Conservation (phyloP, 306 rosid species). For the Corylus heterophylla region DNA sequence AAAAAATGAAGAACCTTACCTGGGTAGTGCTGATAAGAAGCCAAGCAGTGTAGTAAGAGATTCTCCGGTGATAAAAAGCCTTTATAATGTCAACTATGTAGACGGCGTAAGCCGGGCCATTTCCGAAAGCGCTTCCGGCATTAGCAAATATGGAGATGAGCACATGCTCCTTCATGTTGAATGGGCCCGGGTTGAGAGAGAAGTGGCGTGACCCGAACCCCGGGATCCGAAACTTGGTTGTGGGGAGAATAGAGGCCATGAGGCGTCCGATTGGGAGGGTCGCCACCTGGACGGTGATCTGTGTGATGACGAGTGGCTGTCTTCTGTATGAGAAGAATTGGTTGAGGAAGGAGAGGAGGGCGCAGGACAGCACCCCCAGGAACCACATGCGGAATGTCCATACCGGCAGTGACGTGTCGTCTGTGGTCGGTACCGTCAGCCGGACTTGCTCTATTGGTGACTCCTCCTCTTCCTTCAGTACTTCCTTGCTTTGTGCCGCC, state of each 20-base stretch:
- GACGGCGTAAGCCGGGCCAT: conserved; percentile 64
- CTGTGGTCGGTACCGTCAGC: conserved; percentile 61
- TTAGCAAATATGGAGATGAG: conserved; percentile 76
- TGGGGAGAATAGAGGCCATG: conserved; percentile 59
- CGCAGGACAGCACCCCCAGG: conserved; percentile 59
- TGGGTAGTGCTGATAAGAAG: conserved; percentile 69
- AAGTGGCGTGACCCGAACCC: conserved; percentile 35
- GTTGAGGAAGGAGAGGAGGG: conserved; percentile 67
- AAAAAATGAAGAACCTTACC: conserved; percentile 18
- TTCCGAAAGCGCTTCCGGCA: conserved; percentile 71
- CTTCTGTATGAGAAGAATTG: conserved; percentile 79
- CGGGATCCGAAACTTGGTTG: conserved; percentile 39
- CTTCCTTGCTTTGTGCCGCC: background rate
- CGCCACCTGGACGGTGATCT: conserved; percentile 62
- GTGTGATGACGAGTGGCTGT: conserved; percentile 64
- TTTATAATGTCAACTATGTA: conserved; percentile 59
- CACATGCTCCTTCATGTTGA: conserved; percentile 84
- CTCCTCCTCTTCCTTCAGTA: conserved; percentile 33
- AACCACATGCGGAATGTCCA: conserved; percentile 95
- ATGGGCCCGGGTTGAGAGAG: conserved; percentile 71
- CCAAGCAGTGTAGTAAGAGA: conserved; percentile 64
- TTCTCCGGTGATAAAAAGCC: conserved; percentile 53
- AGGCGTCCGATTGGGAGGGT: conserved; percentile 70
- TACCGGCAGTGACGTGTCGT: conserved; percentile 60
- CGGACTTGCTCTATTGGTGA: conserved; percentile 77